Evolutionary conservation across 208 protist species (phyloP).

Genomic region (Acanthamoeba triangularis): DNA sequence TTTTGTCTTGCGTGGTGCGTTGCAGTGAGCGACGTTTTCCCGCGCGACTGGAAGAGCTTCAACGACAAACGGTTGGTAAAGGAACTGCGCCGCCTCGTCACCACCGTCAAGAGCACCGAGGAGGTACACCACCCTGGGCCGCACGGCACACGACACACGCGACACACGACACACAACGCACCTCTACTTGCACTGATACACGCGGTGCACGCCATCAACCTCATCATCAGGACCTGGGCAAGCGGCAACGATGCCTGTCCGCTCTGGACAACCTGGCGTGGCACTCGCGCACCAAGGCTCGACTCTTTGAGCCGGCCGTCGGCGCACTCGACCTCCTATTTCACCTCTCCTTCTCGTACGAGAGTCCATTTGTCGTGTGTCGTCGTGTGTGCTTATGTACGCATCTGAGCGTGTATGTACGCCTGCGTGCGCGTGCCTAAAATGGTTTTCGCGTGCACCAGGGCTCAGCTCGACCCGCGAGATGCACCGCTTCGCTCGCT

Average conservation of each 20-base stretch:
- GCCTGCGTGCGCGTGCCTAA: neutral
- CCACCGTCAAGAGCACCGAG: constrained; percentile 23
- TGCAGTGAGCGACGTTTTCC: constrained; percentile 74
- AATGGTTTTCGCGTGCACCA: neutral
- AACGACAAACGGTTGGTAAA: constrained; percentile 30
- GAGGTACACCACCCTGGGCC: neutral
- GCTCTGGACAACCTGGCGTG: constrained; percentile 76
- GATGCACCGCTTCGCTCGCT: constrained; percentile 10
- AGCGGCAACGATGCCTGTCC: constrained; percentile 47
- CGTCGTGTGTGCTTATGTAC: too few relatives aligned
- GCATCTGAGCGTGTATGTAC: too few relatives aligned
- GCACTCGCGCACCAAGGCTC: constrained; percentile 62
- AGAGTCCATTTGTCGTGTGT: neutral
- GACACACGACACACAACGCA: too few relatives aligned
- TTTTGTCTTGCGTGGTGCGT: neutral
- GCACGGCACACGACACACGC: neutral
- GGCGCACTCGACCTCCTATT: constrained; percentile 54
- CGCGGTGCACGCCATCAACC: neutral
- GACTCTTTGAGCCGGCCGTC: constrained; percentile 19
- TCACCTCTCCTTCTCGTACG: constrained; percentile 36
- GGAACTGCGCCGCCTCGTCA: constrained; percentile 53
- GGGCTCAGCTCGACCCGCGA: neutral
- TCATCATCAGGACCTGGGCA: neutral
- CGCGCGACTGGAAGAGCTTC: constrained; percentile 69
- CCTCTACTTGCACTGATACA: too few relatives aligned